Evolutionary conservation across 2,329 filamentous ascomycete species (phyloP), one percentile per base, ranked within the genome.

Genomic region (Epichloe brachyelytri): DNA sequence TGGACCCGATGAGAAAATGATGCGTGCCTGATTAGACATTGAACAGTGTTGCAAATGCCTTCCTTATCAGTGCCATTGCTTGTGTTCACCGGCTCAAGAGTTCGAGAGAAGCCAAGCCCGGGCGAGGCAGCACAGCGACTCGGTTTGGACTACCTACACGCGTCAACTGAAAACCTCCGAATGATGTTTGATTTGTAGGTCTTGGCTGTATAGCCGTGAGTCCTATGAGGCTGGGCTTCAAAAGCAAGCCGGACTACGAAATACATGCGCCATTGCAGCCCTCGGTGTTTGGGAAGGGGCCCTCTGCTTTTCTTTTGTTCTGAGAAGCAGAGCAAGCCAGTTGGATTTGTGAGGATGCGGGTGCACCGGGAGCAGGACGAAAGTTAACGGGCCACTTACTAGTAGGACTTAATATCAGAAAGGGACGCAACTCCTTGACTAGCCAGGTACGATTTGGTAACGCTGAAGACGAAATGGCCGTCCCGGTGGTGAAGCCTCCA

Each of bases 121-220:
- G 40, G 11, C 10, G 17, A 43, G 40, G 14, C 40, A 43, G 10
- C 19, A 20, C 40, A 22, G 5, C 1, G n/a, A 19, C 19, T 46
- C 7, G 12, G n/a, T 12, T 43, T 43, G 10, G 40, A 5, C 3
- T 19, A 43, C 19, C 22, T 26, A 7, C 22, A 30, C n/a, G 11
- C 3, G 40, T 14, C 44, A 30, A 36, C 20, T 30, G 36, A 48
- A 22, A 48, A 30, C 20, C 26, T 26, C 38, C 40, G 38, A 30
- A n/a, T 19, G 11, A 44, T 44, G 40, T 49, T 44, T 49, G 45
- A 49, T 44, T 38, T 49, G 40, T 14, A 36, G 19, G 40, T 49
- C 48, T 49, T 44, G 48, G 40, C 26, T 36, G 39, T 43, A 49
- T 3, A 36, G 40, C 26, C 20, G 14, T 22, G 17, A 44, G 48